These are phyloP conservation scores for Aspergillus biplanus DNA, from an alignment of 495 filamentous ascomycete genomes.

Conservation along the genomic window DNA sequence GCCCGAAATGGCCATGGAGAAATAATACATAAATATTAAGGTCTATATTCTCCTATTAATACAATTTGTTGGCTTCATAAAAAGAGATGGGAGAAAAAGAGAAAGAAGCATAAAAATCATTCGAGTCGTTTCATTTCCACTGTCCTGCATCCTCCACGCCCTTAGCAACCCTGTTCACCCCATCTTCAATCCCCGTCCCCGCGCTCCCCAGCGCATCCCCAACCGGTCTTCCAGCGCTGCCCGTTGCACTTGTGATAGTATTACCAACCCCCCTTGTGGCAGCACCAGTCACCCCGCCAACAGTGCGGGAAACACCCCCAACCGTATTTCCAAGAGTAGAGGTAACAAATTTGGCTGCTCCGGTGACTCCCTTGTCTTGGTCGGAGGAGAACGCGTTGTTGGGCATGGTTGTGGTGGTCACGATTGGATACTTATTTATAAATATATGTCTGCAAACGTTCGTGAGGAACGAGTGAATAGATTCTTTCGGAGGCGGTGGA, in stretches of 20 bases:
- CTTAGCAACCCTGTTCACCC: conserved; percentile 56
- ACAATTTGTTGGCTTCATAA: background rate
- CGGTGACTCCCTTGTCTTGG: conserved; percentile 41
- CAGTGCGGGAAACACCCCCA: conserved; percentile 65
- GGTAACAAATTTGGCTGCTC: conserved; percentile 51
- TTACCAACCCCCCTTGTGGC: conserved; percentile 66
- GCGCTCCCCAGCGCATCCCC: conserved; percentile 66
- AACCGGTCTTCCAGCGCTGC: conserved; percentile 64
- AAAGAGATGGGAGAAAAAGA: background rate
- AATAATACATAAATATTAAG: background rate
- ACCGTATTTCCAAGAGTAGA: conserved; percentile 64
- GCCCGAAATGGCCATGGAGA: background rate
- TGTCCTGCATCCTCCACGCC: conserved; percentile 72
- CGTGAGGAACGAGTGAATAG: background rate
- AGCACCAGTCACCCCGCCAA: conserved; percentile 70
- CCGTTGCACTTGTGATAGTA: conserved; percentile 64
- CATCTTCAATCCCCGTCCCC: conserved; percentile 63
- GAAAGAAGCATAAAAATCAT: conserved; percentile 25
- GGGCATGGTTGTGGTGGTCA: conserved; percentile 19
- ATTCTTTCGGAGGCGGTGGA: background rate
- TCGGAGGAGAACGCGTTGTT: conserved; percentile 24
- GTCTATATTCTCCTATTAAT: background rate
- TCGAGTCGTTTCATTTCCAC: conserved; percentile 52
- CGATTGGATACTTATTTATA: background rate
- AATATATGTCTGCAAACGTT: too few species aligned